Evolutionary conservation across 352 stramenopile species (phyloP).

Genomic region (Phytophthora foliorum): DNA sequence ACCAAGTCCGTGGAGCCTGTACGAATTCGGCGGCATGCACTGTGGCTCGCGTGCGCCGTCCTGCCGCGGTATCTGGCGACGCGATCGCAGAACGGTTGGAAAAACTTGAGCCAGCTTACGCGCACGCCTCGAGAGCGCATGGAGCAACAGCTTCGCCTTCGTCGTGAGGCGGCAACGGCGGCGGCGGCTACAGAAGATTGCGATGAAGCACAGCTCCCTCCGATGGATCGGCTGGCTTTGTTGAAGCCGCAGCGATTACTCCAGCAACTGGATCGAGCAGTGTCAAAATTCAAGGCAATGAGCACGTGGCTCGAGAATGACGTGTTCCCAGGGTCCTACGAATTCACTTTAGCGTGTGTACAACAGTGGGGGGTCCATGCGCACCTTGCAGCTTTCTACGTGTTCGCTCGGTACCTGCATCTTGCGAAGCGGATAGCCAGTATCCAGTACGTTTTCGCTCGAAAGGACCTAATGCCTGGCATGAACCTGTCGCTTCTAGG

Average conservation of each 20-base stretch:
- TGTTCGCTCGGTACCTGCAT: conserved; percentile 77
- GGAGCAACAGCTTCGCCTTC: conserved; percentile 76
- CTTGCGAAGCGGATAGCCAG: conserved; percentile 72
- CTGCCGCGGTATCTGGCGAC: conserved; percentile 68
- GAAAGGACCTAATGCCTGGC: conserved; percentile 60
- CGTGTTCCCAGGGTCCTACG: conserved; percentile 64
- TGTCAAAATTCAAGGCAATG: conserved; percentile 55
- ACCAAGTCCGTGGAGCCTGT: conserved; percentile 39
- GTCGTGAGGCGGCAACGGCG: conserved; percentile 39
- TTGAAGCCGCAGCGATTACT: conserved; percentile 33
- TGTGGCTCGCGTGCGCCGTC: conserved; percentile 70
- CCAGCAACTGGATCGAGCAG: conserved; percentile 52
- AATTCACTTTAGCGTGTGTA: conserved; percentile 60
- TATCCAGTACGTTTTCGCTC: conserved; percentile 85
- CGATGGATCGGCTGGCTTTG: conserved; percentile 8
- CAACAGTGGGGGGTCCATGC: conserved; percentile 59
- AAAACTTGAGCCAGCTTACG: conserved; percentile 71
- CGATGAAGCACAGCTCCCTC: neutral
- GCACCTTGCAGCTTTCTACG: conserved; percentile 83
- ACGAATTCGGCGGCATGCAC: conserved; percentile 44
- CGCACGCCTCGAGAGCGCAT: conserved; percentile 78
- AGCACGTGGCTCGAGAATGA: conserved; percentile 51
- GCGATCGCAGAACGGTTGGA: conserved; percentile 78
- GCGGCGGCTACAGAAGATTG: conserved; percentile 5
- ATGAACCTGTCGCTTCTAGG: conserved; percentile 83